phyloP scores from a whole-genome alignment of 129 eudicot genomes.

The Chrysanthemum seticuspe region DNA sequence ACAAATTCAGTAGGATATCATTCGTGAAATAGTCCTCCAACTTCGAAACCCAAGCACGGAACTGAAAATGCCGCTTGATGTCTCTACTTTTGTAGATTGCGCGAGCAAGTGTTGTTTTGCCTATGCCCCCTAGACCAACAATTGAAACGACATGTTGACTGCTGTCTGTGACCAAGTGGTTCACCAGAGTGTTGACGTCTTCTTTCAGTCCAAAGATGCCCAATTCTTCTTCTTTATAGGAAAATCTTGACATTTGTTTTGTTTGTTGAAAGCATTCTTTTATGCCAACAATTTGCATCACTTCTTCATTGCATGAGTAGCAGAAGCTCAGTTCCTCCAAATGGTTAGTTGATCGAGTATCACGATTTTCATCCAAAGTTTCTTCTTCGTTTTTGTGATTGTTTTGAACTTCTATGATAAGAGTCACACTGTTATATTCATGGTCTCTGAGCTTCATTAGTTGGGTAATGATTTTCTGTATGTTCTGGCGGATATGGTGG shows the following conservation, averaged over 20 bases:
- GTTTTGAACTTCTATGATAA: neutral
- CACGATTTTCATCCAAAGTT: conserved; percentile 3
- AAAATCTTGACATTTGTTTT: conserved; percentile 26
- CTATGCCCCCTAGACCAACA: conserved; percentile 42
- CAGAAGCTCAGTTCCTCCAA: conserved; percentile 27
- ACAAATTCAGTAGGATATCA: conserved; percentile 27
- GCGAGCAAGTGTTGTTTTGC: conserved; percentile 53
- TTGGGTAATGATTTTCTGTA: conserved; percentile 21
- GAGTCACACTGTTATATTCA: neutral
- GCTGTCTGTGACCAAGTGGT: conserved; percentile 14
- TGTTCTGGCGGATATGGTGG: conserved; percentile 32
- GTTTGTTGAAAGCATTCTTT: conserved; percentile 17
- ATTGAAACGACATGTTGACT: conserved; percentile 27
- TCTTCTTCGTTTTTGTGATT: conserved; percentile 10
- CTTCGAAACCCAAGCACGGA: conserved; percentile 42
- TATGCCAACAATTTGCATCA: conserved; percentile 25
- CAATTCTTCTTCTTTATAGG: conserved; percentile 35
- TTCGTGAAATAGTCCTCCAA: conserved; percentile 10
- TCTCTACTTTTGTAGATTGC: conserved; percentile 23
- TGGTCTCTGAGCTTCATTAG: conserved; percentile 7
- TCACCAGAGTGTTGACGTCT: conserved; percentile 20
- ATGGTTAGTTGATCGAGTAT: neutral
- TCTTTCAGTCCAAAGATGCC: conserved; percentile 34
- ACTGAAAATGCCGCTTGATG: conserved; percentile 35
- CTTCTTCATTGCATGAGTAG: conserved; percentile 28